These are phyloP conservation scores for Sugiyamaella floridensis DNA, from an alignment of 805 yeast species.

Conservation along the genomic window DNA sequence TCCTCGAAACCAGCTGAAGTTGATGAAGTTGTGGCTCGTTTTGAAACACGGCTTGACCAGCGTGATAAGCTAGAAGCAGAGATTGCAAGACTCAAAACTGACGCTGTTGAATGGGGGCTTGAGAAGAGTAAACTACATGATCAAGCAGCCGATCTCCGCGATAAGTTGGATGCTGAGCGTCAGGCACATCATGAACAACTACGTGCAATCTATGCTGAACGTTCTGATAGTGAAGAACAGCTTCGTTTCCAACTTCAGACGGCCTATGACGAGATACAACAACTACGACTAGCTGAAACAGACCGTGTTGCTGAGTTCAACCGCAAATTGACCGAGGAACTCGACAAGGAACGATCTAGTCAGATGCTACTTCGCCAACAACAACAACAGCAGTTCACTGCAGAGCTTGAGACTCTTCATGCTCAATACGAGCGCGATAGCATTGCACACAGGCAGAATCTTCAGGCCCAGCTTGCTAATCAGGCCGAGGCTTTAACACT, in stretches of 20 bases:
- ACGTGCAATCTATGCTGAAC: background rate
- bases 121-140: constrained; percentile 32
- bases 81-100: constrained; percentile 29
- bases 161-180: constrained; percentile 3
- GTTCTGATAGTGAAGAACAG: background rate
- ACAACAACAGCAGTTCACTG: background rate
- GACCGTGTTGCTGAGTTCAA: background rate
- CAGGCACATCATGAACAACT: background rate
- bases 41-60: background rate
- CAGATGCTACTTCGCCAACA: background rate
- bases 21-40: background rate
- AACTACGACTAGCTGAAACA: constrained; percentile 1
- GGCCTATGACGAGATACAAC: background rate
- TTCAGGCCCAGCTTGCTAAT: background rate
- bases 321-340: constrained; percentile 19
- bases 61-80: constrained; percentile 2
- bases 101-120: constrained; percentile 34
- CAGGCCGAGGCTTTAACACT: background rate
- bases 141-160: constrained; percentile 23
- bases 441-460: background rate
- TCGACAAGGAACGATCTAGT: constrained; percentile 24
- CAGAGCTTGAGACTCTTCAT: background rate
- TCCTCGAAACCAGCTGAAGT: background rate
- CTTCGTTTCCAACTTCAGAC: background rate
- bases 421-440: background rate